Evolutionary conservation across 768 basidiomycete species (phyloP).

Genomic region (Lentinula boryana): DNA sequence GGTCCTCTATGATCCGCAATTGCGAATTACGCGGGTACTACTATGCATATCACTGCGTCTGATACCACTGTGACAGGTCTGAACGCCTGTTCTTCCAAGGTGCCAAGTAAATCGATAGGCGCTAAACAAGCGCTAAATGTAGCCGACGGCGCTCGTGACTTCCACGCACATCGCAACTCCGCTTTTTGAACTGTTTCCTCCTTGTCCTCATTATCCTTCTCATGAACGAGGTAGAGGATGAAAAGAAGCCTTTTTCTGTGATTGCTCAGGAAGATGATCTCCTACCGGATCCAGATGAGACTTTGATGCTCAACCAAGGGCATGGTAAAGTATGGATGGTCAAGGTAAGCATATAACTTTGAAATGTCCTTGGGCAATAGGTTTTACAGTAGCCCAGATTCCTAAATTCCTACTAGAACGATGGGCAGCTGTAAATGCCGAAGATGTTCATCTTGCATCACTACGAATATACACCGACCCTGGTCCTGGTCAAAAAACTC

Average conservation of each 20-base stretch:
- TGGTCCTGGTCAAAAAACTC: slow-evolving; percentile 41
- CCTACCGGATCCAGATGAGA: slow-evolving; percentile 77
- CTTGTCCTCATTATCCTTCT: not conserved
- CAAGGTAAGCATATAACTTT: slow-evolving; percentile 48
- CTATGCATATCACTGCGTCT: too few relatives aligned
- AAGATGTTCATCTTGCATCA: slow-evolving; percentile 77
- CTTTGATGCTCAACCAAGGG: slow-evolving; percentile 71
- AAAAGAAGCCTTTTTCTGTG: slow-evolving; percentile 63
- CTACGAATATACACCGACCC: slow-evolving; percentile 70
- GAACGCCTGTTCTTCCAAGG: too few relatives aligned
- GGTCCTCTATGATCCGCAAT: too few relatives aligned
- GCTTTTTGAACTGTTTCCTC: too few relatives aligned
- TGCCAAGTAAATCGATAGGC: too few relatives aligned
- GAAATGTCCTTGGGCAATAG: not conserved
- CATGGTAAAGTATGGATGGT: slow-evolving; percentile 80
- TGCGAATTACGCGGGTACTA: too few relatives aligned
- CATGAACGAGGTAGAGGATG: slow-evolving; percentile 47
- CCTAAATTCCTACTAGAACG: slow-evolving; percentile 83
- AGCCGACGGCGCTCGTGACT: not conserved
- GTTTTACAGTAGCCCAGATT: slow-evolving; percentile 40
- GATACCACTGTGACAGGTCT: too few relatives aligned
- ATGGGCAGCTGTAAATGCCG: slow-evolving; percentile 72
- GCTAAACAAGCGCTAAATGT: too few relatives aligned
- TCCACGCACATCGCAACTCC: not conserved
- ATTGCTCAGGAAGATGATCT: slow-evolving; percentile 48